phyloP scores from a whole-genome alignment of 805 yeast genomes.

The Starmerella riodocensis region DNA sequence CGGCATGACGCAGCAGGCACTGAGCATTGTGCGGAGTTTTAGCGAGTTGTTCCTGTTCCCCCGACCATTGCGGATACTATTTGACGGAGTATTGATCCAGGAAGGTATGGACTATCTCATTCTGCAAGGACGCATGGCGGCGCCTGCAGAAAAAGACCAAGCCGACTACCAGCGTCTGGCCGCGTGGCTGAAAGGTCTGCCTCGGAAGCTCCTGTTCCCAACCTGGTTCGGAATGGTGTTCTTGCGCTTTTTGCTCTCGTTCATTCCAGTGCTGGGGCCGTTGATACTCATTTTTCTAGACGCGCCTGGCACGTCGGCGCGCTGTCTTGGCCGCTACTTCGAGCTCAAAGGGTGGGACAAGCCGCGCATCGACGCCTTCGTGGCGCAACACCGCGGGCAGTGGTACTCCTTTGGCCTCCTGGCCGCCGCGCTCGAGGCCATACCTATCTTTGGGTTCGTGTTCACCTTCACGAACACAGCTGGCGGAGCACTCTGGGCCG shows the following conservation, averaged over 20 bases:
- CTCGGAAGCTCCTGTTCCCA: constrained; percentile 32
- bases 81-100: constrained; percentile 36
- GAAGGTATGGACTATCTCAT: constrained; percentile 38
- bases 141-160: constrained; percentile 22
- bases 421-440: constrained; percentile 28
- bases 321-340: constrained; percentile 44
- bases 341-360: constrained; percentile 39
- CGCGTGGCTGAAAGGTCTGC: constrained; percentile 27
- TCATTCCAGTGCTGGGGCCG: constrained; percentile 51
- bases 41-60: constrained; percentile 36
- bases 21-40: constrained; percentile 33
- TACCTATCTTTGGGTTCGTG: constrained; percentile 28
- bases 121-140: constrained; percentile 28
- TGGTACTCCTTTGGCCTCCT: constrained; percentile 28
- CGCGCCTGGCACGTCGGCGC: constrained; percentile 43
- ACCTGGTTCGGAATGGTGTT: constrained; percentile 31
- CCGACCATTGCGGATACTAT: constrained; percentile 34
- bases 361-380: constrained; percentile 30
- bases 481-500: constrained; percentile 32
- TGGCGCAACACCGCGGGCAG: constrained; percentile 23
- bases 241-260: constrained; percentile 30
- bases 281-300: constrained; percentile 36
- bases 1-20: constrained; percentile 34
- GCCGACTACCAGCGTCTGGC: constrained; percentile 28
- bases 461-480: constrained; percentile 28